Conservation (phyloP, 148 eudicot species). For the Hydrangea macrophylla region DNA sequence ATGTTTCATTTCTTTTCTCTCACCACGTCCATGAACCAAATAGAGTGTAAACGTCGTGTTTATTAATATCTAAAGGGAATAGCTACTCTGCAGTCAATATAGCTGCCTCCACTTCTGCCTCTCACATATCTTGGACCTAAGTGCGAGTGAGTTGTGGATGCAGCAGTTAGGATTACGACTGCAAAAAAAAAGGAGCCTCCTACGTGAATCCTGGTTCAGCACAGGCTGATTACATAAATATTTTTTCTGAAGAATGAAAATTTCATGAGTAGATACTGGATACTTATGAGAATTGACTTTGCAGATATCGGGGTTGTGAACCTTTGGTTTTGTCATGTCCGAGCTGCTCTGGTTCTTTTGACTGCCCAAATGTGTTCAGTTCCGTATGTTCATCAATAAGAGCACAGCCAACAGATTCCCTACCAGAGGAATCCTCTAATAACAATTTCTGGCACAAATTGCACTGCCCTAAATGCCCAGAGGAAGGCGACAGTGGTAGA, state of each 20-base stretch:
- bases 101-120: too few species aligned
- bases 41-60: too few species aligned
- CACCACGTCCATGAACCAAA: too few species aligned
- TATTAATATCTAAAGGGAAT: too few species aligned
- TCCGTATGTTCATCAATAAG: slow-evolving; percentile 44
- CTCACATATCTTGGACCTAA: too few species aligned
- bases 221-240: too few species aligned
- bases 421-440: slow-evolving; percentile 34
- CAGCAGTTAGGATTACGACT: too few species aligned
- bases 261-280: background rate
- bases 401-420: slow-evolving; percentile 37
- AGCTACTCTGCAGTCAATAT: too few species aligned
- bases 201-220: too few species aligned
- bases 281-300: slow-evolving; percentile 10
- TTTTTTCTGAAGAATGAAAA: slow-evolving; percentile 5
- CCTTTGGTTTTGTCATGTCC: slow-evolving; percentile 74
- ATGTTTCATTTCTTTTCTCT: too few species aligned
- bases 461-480: slow-evolving; percentile 83
- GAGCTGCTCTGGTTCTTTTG: slow-evolving; percentile 70
- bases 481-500: slow-evolving; percentile 61
- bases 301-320: slow-evolving; percentile 88
- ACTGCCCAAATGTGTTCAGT: slow-evolving; percentile 70
- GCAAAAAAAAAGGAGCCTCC: too few species aligned
- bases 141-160: too few species aligned
- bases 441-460: slow-evolving; percentile 56